phyloP scores from a whole-genome alignment of 2,329 filamentous ascomycete genomes.

The Penicillium occitanis region DNA sequence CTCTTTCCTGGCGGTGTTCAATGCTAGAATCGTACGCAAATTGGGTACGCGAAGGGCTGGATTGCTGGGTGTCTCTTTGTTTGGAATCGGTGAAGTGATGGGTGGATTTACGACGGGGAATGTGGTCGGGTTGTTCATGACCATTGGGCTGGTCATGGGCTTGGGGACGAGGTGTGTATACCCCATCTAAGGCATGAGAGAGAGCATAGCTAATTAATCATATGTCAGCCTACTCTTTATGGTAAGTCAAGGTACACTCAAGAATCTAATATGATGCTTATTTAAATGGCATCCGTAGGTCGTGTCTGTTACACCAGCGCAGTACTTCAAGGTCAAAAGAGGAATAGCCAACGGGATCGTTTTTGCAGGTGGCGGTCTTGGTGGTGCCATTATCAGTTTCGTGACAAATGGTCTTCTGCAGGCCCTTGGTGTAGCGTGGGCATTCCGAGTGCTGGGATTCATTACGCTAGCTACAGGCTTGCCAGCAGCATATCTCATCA shows the following conservation, averaged over 20 bases:
- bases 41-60: slow-evolving; percentile 52
- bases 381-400: slow-evolving; percentile 60
- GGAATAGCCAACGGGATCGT: slow-evolving; percentile 62
- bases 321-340: slow-evolving; percentile 61
- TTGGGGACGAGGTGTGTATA: slow-evolving; percentile 43
- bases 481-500: slow-evolving; percentile 54
- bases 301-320: slow-evolving; percentile 56
- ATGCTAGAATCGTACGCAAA: slow-evolving; percentile 52
- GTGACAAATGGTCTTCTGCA: slow-evolving; percentile 59
- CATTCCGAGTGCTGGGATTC: slow-evolving; percentile 62
- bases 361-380: slow-evolving; percentile 59
- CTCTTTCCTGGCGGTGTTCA: slow-evolving; percentile 54
- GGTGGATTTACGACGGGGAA: slow-evolving; percentile 50
- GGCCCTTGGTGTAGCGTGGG: slow-evolving; percentile 57
- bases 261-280: background rate
- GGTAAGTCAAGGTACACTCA: slow-evolving; percentile 34
- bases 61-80: slow-evolving; percentile 51
- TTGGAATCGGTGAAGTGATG: slow-evolving; percentile 52
- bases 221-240: slow-evolving; percentile 40
- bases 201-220: background rate
- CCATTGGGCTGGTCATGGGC: slow-evolving; percentile 50
- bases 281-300: slow-evolving; percentile 50
- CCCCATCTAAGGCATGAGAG: background rate
- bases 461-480: slow-evolving; percentile 55
- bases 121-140: slow-evolving; percentile 51